These are phyloP conservation scores for Cryptococcus deneoformans DNA, from an alignment of 1,284 basidiomycete genomes.

Conservation along the genomic window DNA sequence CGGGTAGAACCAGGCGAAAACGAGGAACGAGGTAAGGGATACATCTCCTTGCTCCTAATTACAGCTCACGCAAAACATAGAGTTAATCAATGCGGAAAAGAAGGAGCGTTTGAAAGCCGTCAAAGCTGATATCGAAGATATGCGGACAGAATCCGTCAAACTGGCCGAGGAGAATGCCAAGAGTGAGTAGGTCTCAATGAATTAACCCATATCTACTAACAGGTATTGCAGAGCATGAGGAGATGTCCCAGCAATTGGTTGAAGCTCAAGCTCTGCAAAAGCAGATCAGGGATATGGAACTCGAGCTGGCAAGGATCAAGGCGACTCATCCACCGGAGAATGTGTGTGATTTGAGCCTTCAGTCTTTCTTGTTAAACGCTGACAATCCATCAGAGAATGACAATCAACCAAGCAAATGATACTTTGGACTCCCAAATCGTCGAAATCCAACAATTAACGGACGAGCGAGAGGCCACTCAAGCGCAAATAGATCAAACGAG, in stretches of 20 bases:
- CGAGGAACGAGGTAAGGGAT: conserved; percentile 53
- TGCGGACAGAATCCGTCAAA: conserved; percentile 58
- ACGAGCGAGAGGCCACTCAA: conserved; percentile 55
- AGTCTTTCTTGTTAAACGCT: background rate
- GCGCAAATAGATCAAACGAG: conserved; percentile 57
- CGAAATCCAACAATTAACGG: conserved; percentile 69
- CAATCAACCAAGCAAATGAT: conserved; percentile 65
- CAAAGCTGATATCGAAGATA: conserved; percentile 62
- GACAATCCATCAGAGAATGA: conserved; percentile 58
- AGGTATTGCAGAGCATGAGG: conserved; percentile 24
- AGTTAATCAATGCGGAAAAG: conserved; percentile 62
- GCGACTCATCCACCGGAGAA: conserved; percentile 64
- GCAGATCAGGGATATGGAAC: conserved; percentile 73
- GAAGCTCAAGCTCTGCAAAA: conserved; percentile 63
- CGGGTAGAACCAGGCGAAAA: conserved; percentile 71
- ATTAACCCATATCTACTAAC: background rate
- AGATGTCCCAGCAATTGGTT: conserved; percentile 49
- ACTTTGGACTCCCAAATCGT: conserved; percentile 64
- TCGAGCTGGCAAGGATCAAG: conserved; percentile 70
- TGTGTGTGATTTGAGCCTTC: conserved; percentile 21
- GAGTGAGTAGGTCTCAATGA: conserved; percentile 17
- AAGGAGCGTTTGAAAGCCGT: conserved; percentile 64
- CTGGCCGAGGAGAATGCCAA: conserved; percentile 32
- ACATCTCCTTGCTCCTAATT: background rate
- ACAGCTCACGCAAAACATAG: conserved; percentile 14